Evolutionary conservation across 2,329 filamentous ascomycete species (phyloP), one percentile per base, ranked within the genome.

Genomic region (Ilyonectria destructans): DNA sequence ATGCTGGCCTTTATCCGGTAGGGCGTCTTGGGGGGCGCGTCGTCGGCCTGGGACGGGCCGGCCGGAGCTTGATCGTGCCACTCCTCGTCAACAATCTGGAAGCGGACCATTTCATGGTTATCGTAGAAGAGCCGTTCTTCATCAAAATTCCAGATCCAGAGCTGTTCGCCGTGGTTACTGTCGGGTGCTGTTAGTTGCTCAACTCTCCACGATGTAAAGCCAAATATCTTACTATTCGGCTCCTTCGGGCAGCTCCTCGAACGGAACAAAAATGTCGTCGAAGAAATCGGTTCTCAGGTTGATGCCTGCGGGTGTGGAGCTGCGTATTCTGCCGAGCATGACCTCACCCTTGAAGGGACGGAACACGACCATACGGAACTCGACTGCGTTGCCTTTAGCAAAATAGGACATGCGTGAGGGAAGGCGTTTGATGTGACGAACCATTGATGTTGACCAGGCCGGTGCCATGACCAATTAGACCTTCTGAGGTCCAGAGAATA

Each of bases 311-410:
- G 90, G 86, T 1, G 88, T 92, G 40, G 91, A 91, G 71, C 90
- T 91, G 71, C 91, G 91, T 80, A 99, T 98, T 71, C 91, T 92
- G 17, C 93, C 96, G 51, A 93, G 86, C 76, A 99, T 88, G 67
- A 98, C 94, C 80, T 99, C 96, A 55, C 94, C 94, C 79, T 97
- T 97, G 85, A 98, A 98, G 0, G 96, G 96, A 26, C 96, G 91
- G 81, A 98, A 99, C 33, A 99, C 95, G 19, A 98, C 87, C 78
- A 99, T 87, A 23, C 95, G 93, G 77, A 98, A 99, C 79, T 97
- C 95, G 57, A 97, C 96, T 96, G 71, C 15, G 7, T 23, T 43
- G 23, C 23, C n/a, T 9, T 76, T 64, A 75, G 69, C 15, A 31
- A 21, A 21, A 49, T 1, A 17, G 17, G n/a, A 55, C 33, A 21